Base-by-base conservation (phyloP, 768 basidiomycete genomes). In the Auricularia sp. region DNA sequence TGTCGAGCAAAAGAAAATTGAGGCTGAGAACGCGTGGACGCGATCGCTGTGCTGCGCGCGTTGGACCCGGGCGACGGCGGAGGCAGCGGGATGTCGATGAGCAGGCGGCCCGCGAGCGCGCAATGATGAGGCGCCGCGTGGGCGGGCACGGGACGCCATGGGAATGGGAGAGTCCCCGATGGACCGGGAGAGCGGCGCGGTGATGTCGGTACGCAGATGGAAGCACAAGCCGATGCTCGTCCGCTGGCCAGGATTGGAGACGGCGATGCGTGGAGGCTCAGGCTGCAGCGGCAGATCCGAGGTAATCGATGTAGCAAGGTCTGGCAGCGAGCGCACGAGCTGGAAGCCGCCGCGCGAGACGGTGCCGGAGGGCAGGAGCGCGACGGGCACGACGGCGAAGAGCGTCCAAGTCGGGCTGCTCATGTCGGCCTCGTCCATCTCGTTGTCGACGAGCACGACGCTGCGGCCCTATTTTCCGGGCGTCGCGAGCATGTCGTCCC, bases 401-500 rank as follows among this genome's bases (percentile, higher is more conserved):
- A 93, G 79, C 1, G 84, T 83, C 24, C 24, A 24, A 1, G 89
- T 82, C n/a, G 78, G 73, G 68, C 83, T 84, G 64, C 79, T 77
- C 68, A 78, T 83, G 69, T 89, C 85, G 64, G 81, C 82, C 63
- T 80, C 77, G 73, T 89, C 86, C 80, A 92, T 92, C 66, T 86
- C 85, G 65, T 91, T 87, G 69, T 88, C 87, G 70, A 89, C 90
- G 14, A 94, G 78, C 59, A 91, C 79, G 54, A 93, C 80, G 70
- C 87, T 81, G 11, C 90, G 88, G 69, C 91, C 85, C 89, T 90
- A 92, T 18, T 6, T 37, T 16, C 79, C 80, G 18, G 72, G 72
- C 47, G 75, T 78, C 5, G 72, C 71, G 74, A 88, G 79, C 10
- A 86, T 73, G 1, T 78, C 71, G 69, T 90, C 90, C 92, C 92